A percentile compares a stretch with the other conserved stretches of the same genome.
These are phyloP conservation scores for Fagopyrum homotropicum DNA, from an alignment of 148 eudicot species.

Conservation along the genomic window DNA sequence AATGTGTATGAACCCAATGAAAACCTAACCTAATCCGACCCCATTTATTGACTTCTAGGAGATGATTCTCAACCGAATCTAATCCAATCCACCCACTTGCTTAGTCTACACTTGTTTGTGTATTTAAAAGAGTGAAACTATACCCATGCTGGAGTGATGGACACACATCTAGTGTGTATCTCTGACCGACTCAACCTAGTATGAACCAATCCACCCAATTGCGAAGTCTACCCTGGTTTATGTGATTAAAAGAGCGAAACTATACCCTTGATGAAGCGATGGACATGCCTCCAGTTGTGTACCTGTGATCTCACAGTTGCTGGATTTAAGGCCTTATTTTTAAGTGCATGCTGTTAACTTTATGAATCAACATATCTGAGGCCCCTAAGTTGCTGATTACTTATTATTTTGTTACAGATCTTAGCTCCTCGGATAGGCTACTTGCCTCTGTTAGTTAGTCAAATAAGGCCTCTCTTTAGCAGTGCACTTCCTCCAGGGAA, in stretches of 20 bases:
- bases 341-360: not conserved
- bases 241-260: not conserved
- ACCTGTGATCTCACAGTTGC: not conserved
- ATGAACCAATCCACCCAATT: not conserved
- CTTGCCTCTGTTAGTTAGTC: slow-evolving; percentile 66
- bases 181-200: not conserved
- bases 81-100: not conserved
- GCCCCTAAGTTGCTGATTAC: slow-evolving; percentile 10
- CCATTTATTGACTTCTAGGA: not conserved
- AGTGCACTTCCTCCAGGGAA: slow-evolving; percentile 88
- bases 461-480: slow-evolving; percentile 75
- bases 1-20: not conserved
- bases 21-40: not conserved
- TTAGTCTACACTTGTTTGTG: not conserved
- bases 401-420: slow-evolving; percentile 36
- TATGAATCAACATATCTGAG: not conserved
- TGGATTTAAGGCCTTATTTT: not conserved
- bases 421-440: slow-evolving; percentile 93
- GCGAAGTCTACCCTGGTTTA: not conserved
- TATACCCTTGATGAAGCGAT: not conserved
- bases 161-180: not conserved
- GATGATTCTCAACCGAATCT: not conserved
- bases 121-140: not conserved
- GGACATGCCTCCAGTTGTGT: not conserved
- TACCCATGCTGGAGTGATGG: not conserved